phyloP scores from a whole-genome alignment of 108 stramenopile species.

The Discostella pseudostelligera region DNA sequence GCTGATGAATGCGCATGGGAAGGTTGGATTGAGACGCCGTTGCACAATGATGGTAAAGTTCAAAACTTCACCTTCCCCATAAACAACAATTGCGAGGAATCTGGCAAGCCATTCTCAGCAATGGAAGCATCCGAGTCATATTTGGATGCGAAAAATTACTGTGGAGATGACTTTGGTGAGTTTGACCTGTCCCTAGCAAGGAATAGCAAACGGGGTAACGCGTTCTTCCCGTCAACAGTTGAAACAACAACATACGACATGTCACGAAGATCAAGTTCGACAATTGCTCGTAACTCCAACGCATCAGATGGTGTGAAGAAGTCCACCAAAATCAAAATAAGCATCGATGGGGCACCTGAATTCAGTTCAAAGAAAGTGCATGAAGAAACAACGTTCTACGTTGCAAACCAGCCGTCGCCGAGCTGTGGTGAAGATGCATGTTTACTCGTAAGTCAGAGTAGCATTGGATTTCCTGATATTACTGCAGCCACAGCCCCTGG shows the following conservation, averaged over 20 bases:
- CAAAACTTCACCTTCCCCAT: not conserved
- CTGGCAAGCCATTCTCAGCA: not conserved
- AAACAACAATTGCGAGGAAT: not conserved
- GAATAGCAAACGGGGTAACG: too few relatives aligned
- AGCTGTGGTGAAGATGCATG: not conserved
- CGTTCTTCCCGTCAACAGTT: too few relatives aligned
- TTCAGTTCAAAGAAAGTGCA: not conserved
- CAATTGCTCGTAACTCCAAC: not conserved
- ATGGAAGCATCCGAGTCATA: too few relatives aligned
- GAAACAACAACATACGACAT: not conserved
- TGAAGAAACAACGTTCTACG: not conserved
- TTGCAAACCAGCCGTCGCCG: not conserved
- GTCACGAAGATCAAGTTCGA: not conserved
- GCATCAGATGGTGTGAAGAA: not conserved
- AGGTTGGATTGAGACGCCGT: not conserved
- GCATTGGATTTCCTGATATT: not conserved
- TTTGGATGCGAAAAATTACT: too few relatives aligned
- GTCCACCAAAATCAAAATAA: constrained; percentile 2
- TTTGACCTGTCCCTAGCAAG: too few relatives aligned
- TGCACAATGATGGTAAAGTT: not conserved
- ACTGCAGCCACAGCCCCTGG: too few relatives aligned
- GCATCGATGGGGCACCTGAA: not conserved
- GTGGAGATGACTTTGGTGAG: too few relatives aligned
- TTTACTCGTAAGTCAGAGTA: constrained; percentile 1
- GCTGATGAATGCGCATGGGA: not conserved